Percentiles rank a stretch among this genome's conserved stretches.
phyloP scores from a whole-genome alignment of 2,329 filamentous ascomycete genomes.

The Pseudomassariella vexata region DNA sequence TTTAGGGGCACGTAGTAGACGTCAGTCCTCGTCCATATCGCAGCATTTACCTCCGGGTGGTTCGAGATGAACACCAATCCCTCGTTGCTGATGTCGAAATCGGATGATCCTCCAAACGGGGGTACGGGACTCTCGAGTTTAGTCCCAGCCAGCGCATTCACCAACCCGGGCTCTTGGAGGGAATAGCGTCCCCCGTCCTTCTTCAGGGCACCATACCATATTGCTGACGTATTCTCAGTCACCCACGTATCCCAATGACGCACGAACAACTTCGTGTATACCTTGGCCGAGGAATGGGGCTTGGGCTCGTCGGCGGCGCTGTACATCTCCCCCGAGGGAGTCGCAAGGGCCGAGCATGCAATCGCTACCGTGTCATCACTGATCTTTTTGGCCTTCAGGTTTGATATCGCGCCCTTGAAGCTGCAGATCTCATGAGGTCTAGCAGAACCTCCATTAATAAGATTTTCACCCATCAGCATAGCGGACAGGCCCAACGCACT shows the following conservation, averaged over 20 bases:
- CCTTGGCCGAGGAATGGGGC: constrained; percentile 56
- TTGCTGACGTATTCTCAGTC: constrained; percentile 60
- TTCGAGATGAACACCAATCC: constrained; percentile 72
- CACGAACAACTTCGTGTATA: constrained; percentile 72
- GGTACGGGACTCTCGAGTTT: constrained; percentile 61
- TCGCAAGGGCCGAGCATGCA: constrained; percentile 58
- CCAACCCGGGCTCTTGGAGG: constrained; percentile 40
- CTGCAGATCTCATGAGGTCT: constrained; percentile 39
- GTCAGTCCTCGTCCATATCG: constrained; percentile 75
- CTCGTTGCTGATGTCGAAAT: constrained; percentile 67
- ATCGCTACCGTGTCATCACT: constrained; percentile 45
- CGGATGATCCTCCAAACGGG: constrained; percentile 72
- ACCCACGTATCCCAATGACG: constrained; percentile 80
- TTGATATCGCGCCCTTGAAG: constrained; percentile 50
- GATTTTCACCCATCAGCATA: constrained; percentile 1
- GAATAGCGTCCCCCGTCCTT: constrained; percentile 33
- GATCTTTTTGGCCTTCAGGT: constrained; percentile 51
- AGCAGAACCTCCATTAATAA: too few relatives aligned
- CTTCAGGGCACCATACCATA: constrained; percentile 35
- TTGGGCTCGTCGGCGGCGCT: constrained; percentile 57
- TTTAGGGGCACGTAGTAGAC: constrained; percentile 67
- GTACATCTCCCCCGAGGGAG: constrained; percentile 63
- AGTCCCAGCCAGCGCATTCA: constrained; percentile 59
- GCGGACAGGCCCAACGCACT: constrained; percentile 25
- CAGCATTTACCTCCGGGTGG: constrained; percentile 64